Evolutionary conservation across 352 stramenopile species (phyloP).

Genomic region (Phytophthora ohioensis): DNA sequence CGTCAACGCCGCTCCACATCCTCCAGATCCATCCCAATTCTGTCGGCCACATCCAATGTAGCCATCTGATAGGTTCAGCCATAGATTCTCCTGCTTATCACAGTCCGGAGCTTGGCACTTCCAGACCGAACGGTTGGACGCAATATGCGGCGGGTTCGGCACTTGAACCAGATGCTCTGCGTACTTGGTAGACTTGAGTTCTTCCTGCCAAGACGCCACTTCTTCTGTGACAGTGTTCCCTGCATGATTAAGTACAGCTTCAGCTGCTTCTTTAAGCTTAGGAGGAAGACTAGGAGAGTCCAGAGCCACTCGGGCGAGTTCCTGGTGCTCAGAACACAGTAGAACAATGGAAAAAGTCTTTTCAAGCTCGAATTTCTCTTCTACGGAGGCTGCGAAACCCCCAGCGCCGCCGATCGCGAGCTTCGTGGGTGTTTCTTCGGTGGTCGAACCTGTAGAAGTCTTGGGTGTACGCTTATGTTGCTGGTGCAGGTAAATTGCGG

Average conservation of each 20-base stretch:
- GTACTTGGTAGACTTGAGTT: conserved; percentile 83
- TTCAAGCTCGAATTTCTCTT: conserved; percentile 92
- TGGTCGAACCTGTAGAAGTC: neutral
- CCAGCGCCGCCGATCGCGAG: conserved; percentile 96
- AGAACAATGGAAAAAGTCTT: conserved; percentile 85
- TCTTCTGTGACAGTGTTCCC: conserved; percentile 82
- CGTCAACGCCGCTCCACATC: conserved; percentile 95
- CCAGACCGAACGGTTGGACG: conserved; percentile 75
- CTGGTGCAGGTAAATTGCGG: conserved; percentile 84
- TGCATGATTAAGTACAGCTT: conserved; percentile 77
- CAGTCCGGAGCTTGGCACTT: conserved; percentile 93
- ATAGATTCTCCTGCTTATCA: conserved; percentile 98
- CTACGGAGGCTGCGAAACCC: conserved; percentile 89
- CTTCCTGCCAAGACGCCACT: conserved; percentile 85
- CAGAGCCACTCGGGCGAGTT: conserved; percentile 44
- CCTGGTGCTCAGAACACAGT: conserved; percentile 56
- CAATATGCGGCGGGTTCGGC: conserved; percentile 63
- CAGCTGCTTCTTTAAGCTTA: conserved; percentile 60
- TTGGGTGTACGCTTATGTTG: conserved; percentile 56
- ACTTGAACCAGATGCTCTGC: conserved; percentile 78
- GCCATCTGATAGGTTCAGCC: conserved; percentile 97
- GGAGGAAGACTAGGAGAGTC: conserved; percentile 50
- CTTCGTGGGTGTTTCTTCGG: conserved; percentile 75
- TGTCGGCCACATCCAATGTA: conserved; percentile 87
- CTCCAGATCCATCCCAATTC: conserved; percentile 97